Evolutionary conservation across 1,139 yeast species (phyloP).

Genomic region (Nakaseomyces sp.): DNA sequence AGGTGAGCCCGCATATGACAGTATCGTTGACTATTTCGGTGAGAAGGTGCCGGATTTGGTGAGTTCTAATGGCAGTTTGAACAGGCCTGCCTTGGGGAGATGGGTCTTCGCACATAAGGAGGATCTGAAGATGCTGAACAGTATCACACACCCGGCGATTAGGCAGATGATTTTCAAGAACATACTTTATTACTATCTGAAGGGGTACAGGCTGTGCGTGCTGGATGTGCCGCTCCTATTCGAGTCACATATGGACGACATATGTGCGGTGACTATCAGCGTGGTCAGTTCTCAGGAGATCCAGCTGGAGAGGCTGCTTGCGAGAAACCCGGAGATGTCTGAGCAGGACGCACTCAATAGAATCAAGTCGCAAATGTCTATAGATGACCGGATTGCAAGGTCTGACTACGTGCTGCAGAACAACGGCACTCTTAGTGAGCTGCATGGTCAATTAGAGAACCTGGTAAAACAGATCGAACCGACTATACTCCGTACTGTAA

Average conservation of each 20-base stretch:
- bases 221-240: conserved; percentile 86
- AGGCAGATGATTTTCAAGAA: conserved; percentile 55
- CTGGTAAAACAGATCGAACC: conserved; percentile 44
- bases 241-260: conserved; percentile 61
- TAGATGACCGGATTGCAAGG: conserved; percentile 44
- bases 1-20: conserved; percentile 58
- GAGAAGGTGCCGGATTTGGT: conserved; percentile 49
- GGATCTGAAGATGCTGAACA: conserved; percentile 51
- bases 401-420: conserved; percentile 70
- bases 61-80: conserved; percentile 43
- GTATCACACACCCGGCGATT: conserved; percentile 86
- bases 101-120: conserved; percentile 64
- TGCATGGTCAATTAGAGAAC: conserved; percentile 41
- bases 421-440: conserved; percentile 41
- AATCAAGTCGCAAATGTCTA: conserved; percentile 68
- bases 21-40: conserved; percentile 54
- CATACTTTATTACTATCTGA: conserved; percentile 49
- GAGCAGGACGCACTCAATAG: conserved; percentile 62
- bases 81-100: conserved; percentile 67
- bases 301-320: conserved; percentile 56
- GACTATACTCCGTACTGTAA: conserved; percentile 30
- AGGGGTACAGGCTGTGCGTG: conserved; percentile 48
- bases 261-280: conserved; percentile 67
- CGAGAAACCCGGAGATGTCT: conserved; percentile 60
- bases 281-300: conserved; percentile 48